A percentile compares a stretch with the other conserved stretches of the same genome.
These are phyloP conservation scores for Ballota nigra DNA, from an alignment of 257 asterid species.

Conservation along the genomic window DNA sequence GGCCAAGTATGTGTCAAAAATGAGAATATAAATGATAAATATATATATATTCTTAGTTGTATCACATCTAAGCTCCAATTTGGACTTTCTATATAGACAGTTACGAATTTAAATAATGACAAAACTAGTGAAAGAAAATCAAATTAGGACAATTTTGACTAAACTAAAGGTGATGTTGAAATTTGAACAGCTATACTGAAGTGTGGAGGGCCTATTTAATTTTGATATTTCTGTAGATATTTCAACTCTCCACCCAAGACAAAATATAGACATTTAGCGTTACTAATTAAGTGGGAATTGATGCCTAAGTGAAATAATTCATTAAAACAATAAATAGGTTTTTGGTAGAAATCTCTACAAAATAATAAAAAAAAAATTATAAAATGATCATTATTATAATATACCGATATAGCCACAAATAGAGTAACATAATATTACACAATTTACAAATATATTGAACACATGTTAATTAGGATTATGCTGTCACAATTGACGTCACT, in stretches of 20 bases:
- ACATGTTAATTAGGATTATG: no score
- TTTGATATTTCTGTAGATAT: background rate
- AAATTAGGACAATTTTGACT: background rate
- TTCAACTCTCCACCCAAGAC: background rate
- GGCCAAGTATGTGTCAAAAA: background rate
- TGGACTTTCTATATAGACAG: background rate
- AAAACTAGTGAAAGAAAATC: background rate
- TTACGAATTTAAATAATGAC: background rate
- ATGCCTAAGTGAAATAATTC: background rate
- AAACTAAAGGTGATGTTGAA: constrained; percentile 5
- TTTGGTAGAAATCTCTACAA: no score
- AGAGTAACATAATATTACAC: no score
- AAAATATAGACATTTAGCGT: background rate
- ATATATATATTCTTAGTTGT: background rate
- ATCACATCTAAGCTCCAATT: background rate
- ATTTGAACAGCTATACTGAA: constrained; percentile 3
- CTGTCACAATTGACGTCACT: no score
- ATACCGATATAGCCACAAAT: no score
- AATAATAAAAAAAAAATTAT: no score
- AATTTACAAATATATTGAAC: no score
- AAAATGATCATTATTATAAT: no score
- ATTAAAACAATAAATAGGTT: no score
- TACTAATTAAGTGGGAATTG: no score
- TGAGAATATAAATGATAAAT: background rate
- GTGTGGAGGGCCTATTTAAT: no score